Conservation (phyloP, 495 filamentous ascomycete genomes). For the Xylaria acuta region DNA sequence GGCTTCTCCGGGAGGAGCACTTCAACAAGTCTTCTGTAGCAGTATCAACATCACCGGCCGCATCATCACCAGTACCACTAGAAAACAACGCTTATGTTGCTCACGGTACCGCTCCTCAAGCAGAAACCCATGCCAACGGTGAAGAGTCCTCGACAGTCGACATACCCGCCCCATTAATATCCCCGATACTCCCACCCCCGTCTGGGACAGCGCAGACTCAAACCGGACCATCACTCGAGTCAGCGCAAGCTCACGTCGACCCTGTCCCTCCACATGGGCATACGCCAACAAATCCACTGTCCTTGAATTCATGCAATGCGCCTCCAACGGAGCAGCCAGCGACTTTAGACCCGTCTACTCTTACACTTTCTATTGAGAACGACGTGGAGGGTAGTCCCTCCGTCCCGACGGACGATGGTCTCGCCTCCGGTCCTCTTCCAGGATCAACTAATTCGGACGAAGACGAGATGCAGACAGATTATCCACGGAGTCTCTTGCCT, state of each 20-base stretch:
- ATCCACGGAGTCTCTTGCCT: constrained; percentile 32
- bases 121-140: constrained; percentile 15
- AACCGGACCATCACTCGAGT: constrained; percentile 14
- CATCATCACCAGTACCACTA: constrained; percentile 5
- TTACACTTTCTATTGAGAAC: constrained; percentile 44
- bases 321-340: constrained; percentile 34
- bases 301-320: constrained; percentile 14
- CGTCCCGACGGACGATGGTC: constrained; percentile 31
- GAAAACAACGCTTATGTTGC: neutral
- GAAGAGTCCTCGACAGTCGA: constrained; percentile 19
- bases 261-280: neutral
- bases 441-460: constrained; percentile 30
- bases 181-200: constrained; percentile 24
- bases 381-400: constrained; percentile 35
- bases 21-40: constrained; percentile 24
- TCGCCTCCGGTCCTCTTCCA: constrained; percentile 25
- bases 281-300: neutral
- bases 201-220: constrained; percentile 10
- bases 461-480: constrained; percentile 27
- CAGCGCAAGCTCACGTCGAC: constrained; percentile 18
- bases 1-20: constrained; percentile 28
- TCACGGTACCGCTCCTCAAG: neutral
- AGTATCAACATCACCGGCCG: neutral
- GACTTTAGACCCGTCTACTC: constrained; percentile 48
- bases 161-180: constrained; percentile 17